Percentiles rank a stretch among this genome's conserved stretches.
phyloP scores from a whole-genome alignment of 257 asterid species.

The Salvia miltiorrhiza region DNA sequence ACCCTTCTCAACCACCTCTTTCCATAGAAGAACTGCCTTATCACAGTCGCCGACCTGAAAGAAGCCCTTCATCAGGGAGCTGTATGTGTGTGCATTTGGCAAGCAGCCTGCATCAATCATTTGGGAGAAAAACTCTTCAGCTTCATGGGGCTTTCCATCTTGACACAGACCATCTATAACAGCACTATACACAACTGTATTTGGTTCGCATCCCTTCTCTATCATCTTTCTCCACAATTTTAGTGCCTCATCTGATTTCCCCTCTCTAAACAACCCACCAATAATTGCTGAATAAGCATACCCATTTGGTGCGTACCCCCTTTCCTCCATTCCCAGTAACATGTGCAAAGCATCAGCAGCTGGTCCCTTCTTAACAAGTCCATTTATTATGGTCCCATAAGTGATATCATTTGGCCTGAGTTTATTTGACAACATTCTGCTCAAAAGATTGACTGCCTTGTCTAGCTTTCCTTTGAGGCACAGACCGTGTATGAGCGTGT shows the following conservation, averaged over 20 bases:
- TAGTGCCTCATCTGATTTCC: conserved; percentile 60
- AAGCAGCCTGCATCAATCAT: conserved; percentile 53
- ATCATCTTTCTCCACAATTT: conserved; percentile 59
- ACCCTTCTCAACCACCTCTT: conserved; percentile 53
- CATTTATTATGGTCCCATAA: conserved; percentile 78
- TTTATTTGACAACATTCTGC: conserved; percentile 62
- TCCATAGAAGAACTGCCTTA: conserved; percentile 71
- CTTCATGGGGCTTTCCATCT: conserved; percentile 62
- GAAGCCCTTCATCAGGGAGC: conserved; percentile 84
- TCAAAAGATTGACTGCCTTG: conserved; percentile 70
- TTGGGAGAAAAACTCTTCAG: conserved; percentile 49
- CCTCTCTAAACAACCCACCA: conserved; percentile 79
- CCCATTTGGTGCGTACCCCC: conserved; percentile 53
- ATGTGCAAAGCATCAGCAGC: conserved; percentile 59
- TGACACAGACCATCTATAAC: conserved; percentile 82
- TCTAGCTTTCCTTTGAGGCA: conserved; percentile 82
- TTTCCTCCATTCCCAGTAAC: conserved; percentile 66
- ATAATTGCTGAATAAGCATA: conserved; percentile 75
- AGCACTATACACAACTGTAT: conserved; percentile 72
- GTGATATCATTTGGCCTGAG: conserved; percentile 68
- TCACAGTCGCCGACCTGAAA: conserved; percentile 60
- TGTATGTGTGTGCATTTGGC: conserved; percentile 72
- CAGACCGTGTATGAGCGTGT: conserved; percentile 87
- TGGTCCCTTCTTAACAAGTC: conserved; percentile 70
- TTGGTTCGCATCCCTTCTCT: conserved; percentile 64